Conservation (phyloP, 225 moss, liverwort and hornwort species). For the Bryum argenteum region DNA sequence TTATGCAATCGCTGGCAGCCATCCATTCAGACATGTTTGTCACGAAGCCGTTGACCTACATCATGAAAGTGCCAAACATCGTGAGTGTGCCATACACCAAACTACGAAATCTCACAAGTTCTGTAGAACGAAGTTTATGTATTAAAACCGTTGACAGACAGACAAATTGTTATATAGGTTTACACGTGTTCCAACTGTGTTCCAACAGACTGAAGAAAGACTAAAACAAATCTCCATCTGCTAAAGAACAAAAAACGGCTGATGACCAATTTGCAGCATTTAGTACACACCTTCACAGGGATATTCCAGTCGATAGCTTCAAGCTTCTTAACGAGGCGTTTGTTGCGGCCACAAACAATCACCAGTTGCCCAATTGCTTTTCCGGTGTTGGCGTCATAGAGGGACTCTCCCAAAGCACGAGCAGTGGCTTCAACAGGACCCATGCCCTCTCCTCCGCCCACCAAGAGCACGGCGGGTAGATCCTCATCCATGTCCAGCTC, state of each 20-base stretch:
- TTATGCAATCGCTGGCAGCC: constrained; percentile 89
- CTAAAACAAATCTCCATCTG: constrained; percentile 10
- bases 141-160: no score
- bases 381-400: constrained; percentile 56
- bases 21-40: constrained; percentile 97
- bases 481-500: constrained; percentile 82
- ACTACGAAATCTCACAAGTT: no score
- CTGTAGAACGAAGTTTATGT: no score
- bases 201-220: not conserved
- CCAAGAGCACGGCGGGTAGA: constrained; percentile 83
- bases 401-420: constrained; percentile 66
- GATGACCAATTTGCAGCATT: constrained; percentile 4
- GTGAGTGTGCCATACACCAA: no score
- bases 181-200: no score
- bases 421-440: constrained; percentile 95
- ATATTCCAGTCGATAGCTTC: constrained; percentile 67
- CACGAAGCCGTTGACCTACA: constrained; percentile 90
- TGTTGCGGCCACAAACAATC: constrained; percentile 97
- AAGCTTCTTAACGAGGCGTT: constrained; percentile 74
- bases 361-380: constrained; percentile 94
- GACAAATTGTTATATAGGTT: no score
- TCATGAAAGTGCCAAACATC: constrained; percentile 6
- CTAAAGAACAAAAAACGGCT: not conserved
- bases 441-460: constrained; percentile 99
- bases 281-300: constrained; percentile 68